Base-by-base conservation (phyloP, 306 rosid species). In the Hippophae tibetana region DNA sequence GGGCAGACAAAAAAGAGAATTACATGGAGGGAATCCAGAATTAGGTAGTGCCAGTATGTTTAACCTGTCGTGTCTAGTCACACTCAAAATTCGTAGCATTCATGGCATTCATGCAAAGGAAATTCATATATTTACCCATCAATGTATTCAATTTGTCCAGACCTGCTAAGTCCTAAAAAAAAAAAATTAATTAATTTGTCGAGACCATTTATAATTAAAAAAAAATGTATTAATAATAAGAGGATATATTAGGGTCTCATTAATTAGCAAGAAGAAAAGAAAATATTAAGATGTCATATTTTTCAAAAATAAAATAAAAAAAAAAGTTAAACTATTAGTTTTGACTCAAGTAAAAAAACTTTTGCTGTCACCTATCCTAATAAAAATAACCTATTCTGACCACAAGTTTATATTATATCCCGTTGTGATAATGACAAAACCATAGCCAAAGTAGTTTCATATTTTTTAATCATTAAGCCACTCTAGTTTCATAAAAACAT, bases 61-160 rank as follows among this genome's bases (percentile, higher is more conserved):
- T 57, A 81, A 70, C 66, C 71, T 64, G 78, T 74, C 79, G 72
- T 74, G 86, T 77, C 79, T 76, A 65, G 85, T 81, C 88, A 84
- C 84, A 76, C 74, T 83, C 84, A 73, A 54, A 18, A 18, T 18
- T 54, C 69, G 82, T 69, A 78, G 82, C 86, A 48, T 48, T 18
- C 23, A 18, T 18, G 23, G 11, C 7, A 79, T 78, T 78, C 82
- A 78, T 82, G 86, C 81, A 84, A 5, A 79, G 81, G 75, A 83
- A 81, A 71, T 83, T 18, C 23, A 18, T 18, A 18, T 18, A 18
- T 18, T 18, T 18, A 18, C 23, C 23, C 23, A 18, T 18, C 23
- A 18, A 18, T 18, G 23, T 86, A 69, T 73, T 81, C 83, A 81
- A 67, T 69, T 79, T 79, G 79, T 73, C 81, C 74, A 74, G 52